Evolutionary conservation across 495 filamentous ascomycete genomes (phyloP).

Genomic region (Niebla homalea): DNA sequence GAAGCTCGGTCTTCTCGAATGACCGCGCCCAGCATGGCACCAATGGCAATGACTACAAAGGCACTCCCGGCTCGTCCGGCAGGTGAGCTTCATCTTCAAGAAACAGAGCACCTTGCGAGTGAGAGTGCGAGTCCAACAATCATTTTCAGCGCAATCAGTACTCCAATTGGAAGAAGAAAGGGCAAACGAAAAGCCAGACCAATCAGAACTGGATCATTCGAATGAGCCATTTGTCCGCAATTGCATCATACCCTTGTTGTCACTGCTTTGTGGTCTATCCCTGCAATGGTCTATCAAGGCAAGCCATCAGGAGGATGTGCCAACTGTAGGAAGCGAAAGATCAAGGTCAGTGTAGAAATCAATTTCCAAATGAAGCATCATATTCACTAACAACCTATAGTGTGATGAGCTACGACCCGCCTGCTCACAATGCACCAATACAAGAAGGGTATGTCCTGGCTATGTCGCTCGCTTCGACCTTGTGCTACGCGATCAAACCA

Average conservation of each 20-base stretch:
- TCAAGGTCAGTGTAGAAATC: slow-evolving; percentile 31
- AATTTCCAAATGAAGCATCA: no score
- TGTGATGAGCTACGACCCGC: slow-evolving; percentile 39
- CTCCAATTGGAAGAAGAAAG: background rate
- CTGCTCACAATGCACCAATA: slow-evolving; percentile 34
- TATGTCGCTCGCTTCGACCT: slow-evolving; percentile 58
- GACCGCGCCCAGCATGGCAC: no score
- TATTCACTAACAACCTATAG: no score
- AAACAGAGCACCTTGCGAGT: background rate
- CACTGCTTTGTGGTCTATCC: background rate
- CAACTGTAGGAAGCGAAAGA: slow-evolving; percentile 50
- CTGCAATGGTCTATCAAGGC: slow-evolving; percentile 55
- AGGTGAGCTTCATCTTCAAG: background rate
- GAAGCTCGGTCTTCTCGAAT: no score
- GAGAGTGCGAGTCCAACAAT: background rate
- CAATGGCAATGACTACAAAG: no score
- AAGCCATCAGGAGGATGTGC: slow-evolving; percentile 59
- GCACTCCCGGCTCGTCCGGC: no score
- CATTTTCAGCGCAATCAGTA: background rate
- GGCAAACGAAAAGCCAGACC: background rate
- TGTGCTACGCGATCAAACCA: slow-evolving; percentile 53
- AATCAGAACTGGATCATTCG: background rate
- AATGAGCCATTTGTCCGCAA: background rate
- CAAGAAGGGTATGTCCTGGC: slow-evolving; percentile 41
- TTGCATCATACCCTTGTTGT: background rate